Base-by-base conservation (phyloP, 257 asterid genomes). In the Salvia miltiorrhiza region DNA sequence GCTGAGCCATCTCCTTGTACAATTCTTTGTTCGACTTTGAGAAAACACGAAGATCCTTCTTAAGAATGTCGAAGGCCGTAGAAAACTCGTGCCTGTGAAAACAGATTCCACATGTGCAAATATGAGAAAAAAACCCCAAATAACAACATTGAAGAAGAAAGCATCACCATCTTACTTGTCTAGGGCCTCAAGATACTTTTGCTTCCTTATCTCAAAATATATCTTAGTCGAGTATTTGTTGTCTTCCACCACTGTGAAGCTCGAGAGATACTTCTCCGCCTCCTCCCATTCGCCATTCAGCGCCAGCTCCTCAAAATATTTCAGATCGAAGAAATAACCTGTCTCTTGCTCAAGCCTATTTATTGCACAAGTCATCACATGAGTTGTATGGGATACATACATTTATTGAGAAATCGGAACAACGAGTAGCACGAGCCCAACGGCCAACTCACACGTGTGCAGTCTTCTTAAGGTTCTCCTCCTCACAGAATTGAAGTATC, bases 331-430 rank as follows among this genome's bases (percentile, higher is more conserved):
- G 83, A 81, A 91, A 76, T 76, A 72, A 14, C 86, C 86, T 0
- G 93, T 72, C 82, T 91, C 97, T 76, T 79, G 87, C 86, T 87
- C 90, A 61, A 91, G 88, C 86, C 97, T 91, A 63, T 62, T 9
- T 91, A 63, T 62, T 9, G 21, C 19, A 58, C 50, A 71, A 61
- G 48, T 11, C 20, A 43, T 5, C 49, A 47, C 49, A 41, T 26
- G 54, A 71, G 65, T 61, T 67, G 4, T 2, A 33, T 20, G 1
- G 17, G 23, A 0, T 14, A 14, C 52, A n/a, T n/a, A n/a, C n/a
- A n/a, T n/a, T n/a, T 8, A 4, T 9, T 14, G 21, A 14, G 16
- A 63, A 57, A 40, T 30, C 5, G 32, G 37, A 49, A 55, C 4
- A 30, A 30, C 44, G 8, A 56, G 19, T 7, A n/a, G 60, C 3